Conservation (phyloP, 2,329 filamentous ascomycete species). For the Apiospora koreana region DNA sequence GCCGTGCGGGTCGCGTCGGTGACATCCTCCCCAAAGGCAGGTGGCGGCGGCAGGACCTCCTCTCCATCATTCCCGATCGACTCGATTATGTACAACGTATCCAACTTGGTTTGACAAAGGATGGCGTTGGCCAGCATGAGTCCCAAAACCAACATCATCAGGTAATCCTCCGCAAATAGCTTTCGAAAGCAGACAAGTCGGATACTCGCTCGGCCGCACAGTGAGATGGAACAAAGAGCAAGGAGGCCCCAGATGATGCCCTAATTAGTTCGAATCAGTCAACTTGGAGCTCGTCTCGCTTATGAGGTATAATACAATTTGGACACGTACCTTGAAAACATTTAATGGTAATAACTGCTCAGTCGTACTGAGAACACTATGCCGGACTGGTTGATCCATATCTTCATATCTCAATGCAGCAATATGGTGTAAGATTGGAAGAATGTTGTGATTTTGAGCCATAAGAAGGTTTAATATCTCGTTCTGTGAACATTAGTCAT, state of each 20-base stretch:
- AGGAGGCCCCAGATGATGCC: background rate
- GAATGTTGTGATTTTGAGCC: no score
- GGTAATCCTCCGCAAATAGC: background rate
- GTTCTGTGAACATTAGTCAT: no score
- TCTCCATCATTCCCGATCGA: background rate
- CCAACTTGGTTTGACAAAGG: background rate
- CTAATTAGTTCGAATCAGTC: background rate
- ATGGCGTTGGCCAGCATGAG: background rate
- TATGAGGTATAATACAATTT: no score
- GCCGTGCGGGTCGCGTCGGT: background rate
- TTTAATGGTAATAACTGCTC: background rate
- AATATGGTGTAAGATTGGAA: background rate
- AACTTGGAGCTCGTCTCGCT: background rate
- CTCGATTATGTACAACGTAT: background rate
- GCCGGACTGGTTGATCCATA: background rate
- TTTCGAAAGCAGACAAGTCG: background rate
- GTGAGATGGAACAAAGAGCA: background rate
- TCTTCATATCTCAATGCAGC: no score
- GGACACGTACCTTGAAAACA: background rate
- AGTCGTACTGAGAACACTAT: background rate
- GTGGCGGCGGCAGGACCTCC: background rate
- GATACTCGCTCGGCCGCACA: background rate
- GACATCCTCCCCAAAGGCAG: background rate
- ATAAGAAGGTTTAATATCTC: no score
- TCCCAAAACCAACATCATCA: background rate